Evolutionary conservation across 129 eudicot species (phyloP), one percentile per base, ranked within the genome.

Genomic region (Kitagawia praeruptora): DNA sequence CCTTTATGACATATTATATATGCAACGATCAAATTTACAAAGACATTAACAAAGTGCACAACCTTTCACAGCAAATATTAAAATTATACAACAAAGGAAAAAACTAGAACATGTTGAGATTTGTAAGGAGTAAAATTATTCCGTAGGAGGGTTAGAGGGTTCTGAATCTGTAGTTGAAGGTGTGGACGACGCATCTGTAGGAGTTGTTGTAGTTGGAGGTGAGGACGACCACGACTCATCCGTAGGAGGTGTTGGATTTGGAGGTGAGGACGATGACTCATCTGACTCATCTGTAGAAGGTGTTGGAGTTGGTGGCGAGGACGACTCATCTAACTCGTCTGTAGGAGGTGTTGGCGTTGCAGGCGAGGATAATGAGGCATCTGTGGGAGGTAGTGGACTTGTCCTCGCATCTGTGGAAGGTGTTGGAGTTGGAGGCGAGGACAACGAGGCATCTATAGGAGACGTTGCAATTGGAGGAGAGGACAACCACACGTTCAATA

Each of bases 281-380:
- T 49, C 16, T 41, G 82, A 84, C 66, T 49, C 56, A 16, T 49
- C 56, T 40, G 78, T 39, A 6, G 54, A 66, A 6, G 81, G 73
- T 54, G 80, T 4, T 49, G 84, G 19, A 14, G 92, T 81, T 69
- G 90, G 86, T 23, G 96, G 83, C 64, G 94, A 88, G 49, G 89
- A 82, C 6, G 21, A 49, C 21, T 49, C 7, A 49, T 49, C 54
- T 19, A 23, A 51, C n/a, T 51, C n/a, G 0, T 51, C n/a, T 40
- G 75, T 66, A 11, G 56, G 77, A 6, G 81, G 74, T 61, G 15
- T 61, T 25, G 16, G 15, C 4, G 0, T 25, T 61, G 69, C 37
- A 61, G 34, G 28, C 28, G 28, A 21, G 66, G 66, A 58, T 4
- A 3, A 61, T 3, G 63, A 21, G 2, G 9, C 63, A 54, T 80